Base-by-base conservation (phyloP, 257 asterid species). In the Solanum stenotomum region DNA sequence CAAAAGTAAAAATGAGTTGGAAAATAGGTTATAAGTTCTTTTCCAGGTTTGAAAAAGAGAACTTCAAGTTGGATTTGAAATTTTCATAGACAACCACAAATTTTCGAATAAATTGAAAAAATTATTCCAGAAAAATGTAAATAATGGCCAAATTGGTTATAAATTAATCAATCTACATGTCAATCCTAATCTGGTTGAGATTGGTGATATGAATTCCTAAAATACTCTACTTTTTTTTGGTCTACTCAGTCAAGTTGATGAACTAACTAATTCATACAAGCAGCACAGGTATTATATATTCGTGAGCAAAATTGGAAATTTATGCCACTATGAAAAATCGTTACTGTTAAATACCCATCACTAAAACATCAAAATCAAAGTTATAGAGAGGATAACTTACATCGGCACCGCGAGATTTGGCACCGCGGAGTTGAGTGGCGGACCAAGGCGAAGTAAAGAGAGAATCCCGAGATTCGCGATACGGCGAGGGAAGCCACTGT, bases 321-420 rank as follows among this genome's bases (percentile, higher is more conserved):
- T 6, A 25, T 78, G n/a, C 16, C 61, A 38, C 61, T 37, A 78
- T 42, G 35, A 40, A 78, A 37, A 78, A 42, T 14, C 35, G 23
- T 78, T 42, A 78, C 42, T 2, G 68, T 15, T 2, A 81, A 7
- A 27, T 78, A 79, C 15, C 25, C 9, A 27, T 27, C 5, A 4
- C 20, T 27, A 81, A 81, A 46, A 46, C 40, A 29, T 46, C 31
- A 29, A 25, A 16, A 79, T 34, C 8, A 27, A 27, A 27, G 65
- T 42, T 18, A 6, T 25, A n/a, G 4, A 40, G 84, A 78, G 14
- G n/a, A 42, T 22, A 71, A 38, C 89, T 86, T 94, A 96, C 99
- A 90, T 97, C 99, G 70, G 88, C 93, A 83, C 99, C 99, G 86
- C 94, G 76, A 91, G 91, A 96, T 95, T 96, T 91, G 87, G 96